A percentile compares a stretch with the other conserved stretches of the same genome.
Conservation (phyloP, 305 asterid species). For the Ajuga reptans region DNA sequence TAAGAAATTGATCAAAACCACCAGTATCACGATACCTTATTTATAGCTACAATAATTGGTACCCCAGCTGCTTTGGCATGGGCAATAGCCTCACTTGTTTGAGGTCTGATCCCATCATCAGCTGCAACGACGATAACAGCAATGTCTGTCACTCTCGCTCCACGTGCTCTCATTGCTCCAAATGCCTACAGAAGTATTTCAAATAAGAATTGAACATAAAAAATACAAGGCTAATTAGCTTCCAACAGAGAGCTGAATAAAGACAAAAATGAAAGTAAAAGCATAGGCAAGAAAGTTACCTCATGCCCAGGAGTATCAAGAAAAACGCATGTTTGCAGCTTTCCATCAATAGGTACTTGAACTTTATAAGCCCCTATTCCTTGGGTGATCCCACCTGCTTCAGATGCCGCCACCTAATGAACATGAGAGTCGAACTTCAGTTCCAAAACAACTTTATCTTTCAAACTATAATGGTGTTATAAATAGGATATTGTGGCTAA, state of each 20-base stretch:
- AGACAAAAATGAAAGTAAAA: not conserved
- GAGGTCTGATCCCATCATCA: constrained; percentile 96
- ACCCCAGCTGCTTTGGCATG: constrained; percentile 97
- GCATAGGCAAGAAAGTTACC: constrained; percentile 41
- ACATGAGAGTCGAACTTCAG: constrained; percentile 26
- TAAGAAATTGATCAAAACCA: constrained; percentile 17
- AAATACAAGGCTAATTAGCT: not conserved
- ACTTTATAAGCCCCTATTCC: constrained; percentile 98
- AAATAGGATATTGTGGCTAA: not conserved
- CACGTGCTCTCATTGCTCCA: constrained; percentile 99
- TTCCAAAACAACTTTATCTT: constrained; percentile 20
- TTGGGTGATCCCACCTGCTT: constrained; percentile 99
- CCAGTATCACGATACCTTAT: constrained; percentile 49
- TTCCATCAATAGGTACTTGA: constrained; percentile 80
- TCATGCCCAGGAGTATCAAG: constrained; percentile 99
- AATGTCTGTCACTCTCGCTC: constrained; percentile 98
- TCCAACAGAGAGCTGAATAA: constrained; percentile 6
- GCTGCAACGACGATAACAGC: constrained; percentile 98
- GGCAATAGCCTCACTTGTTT: constrained; percentile 94
- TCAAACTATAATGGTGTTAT: not conserved
- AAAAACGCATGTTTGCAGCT: constrained; percentile 75
- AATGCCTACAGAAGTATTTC: constrained; percentile 55
- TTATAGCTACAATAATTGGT: constrained; percentile 83
- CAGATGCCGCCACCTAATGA: constrained; percentile 88
- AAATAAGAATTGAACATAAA: constrained; percentile 14